phyloP scores from a whole-genome alignment of 306 rosid genomes.

The Canavalia gladiata region DNA sequence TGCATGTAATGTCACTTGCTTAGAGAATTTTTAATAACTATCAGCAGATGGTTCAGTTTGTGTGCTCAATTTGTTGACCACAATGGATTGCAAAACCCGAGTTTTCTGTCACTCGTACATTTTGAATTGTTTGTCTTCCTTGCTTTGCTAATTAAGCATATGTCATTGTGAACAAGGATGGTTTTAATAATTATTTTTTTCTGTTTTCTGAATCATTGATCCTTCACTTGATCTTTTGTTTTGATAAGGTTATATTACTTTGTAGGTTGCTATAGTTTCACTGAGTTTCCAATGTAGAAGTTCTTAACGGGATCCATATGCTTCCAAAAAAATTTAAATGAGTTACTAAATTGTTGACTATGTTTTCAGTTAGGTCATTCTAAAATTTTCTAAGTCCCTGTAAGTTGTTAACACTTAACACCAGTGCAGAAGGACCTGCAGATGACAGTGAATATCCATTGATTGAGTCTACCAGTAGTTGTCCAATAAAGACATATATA shows the following conservation, averaged over 20 bases:
- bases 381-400: not conserved
- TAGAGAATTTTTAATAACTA: not conserved
- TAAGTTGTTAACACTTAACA: not conserved
- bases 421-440: not conserved
- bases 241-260: not conserved
- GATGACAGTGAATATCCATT: not conserved
- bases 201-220: constrained; percentile 32
- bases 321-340: not conserved
- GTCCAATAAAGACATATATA: not conserved
- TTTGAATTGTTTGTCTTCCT: not conserved
- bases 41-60: constrained; percentile 18
- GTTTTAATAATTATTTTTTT: constrained; percentile 9
- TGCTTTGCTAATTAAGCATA: constrained; percentile 7
- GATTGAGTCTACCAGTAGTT: not conserved
- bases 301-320: not conserved
- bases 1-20: not conserved
- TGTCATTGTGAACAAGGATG: not conserved
- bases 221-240: constrained; percentile 21
- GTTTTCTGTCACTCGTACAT: not conserved
- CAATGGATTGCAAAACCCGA: constrained; percentile 5
- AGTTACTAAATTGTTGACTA: not conserved
- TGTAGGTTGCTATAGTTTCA: not conserved
- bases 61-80: constrained; percentile 33
- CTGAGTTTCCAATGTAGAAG: not conserved
- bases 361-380: not conserved